A percentile compares a stretch with the other conserved stretches of the same genome.
phyloP scores from a whole-genome alignment of 768 basidiomycete genomes.

The Naganishia onofrii region DNA sequence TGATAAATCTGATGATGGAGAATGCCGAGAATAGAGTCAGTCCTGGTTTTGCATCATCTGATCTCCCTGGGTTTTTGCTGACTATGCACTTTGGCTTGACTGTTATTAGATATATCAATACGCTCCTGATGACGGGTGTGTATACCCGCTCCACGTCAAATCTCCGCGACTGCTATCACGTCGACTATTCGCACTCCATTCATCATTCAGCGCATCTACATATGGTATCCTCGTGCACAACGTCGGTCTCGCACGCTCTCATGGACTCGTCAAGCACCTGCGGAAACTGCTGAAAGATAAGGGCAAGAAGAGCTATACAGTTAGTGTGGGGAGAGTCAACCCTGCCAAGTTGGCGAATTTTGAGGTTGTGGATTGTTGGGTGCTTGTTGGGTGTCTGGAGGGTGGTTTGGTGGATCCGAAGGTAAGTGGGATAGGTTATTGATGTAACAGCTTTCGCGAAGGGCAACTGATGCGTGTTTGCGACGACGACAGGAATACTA shows the following conservation, averaged over 20 bases:
- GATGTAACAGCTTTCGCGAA: slow-evolving; percentile 62
- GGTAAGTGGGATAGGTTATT: slow-evolving; percentile 18
- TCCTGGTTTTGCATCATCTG: neutral
- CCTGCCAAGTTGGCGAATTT: slow-evolving; percentile 95
- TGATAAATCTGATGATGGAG: slow-evolving; percentile 84
- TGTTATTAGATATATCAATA: slow-evolving; percentile 70
- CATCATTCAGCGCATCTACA: slow-evolving; percentile 85
- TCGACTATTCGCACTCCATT: slow-evolving; percentile 79
- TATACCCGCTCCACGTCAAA: slow-evolving; percentile 62
- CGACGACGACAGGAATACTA: slow-evolving; percentile 68
- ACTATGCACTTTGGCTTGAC: neutral
- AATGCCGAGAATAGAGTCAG: slow-evolving; percentile 66
- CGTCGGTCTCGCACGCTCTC: slow-evolving; percentile 82
- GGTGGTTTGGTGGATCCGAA: slow-evolving; percentile 64
- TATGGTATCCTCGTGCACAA: slow-evolving; percentile 95
- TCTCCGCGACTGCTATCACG: slow-evolving; percentile 85
- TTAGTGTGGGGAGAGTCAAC: slow-evolving; percentile 90
- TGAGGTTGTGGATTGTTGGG: slow-evolving; percentile 91
- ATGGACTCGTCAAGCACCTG: slow-evolving; percentile 79
- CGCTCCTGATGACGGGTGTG: slow-evolving; percentile 59
- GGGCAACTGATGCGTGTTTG: slow-evolving; percentile 46
- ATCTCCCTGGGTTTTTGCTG: slow-evolving; percentile 1
- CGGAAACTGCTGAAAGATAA: slow-evolving; percentile 65
- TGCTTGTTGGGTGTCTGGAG: slow-evolving; percentile 90
- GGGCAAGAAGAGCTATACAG: slow-evolving; percentile 87